Base-by-base conservation (phyloP, 2,329 filamentous ascomycete species). In the Cylindrodendrum hubeiense region DNA sequence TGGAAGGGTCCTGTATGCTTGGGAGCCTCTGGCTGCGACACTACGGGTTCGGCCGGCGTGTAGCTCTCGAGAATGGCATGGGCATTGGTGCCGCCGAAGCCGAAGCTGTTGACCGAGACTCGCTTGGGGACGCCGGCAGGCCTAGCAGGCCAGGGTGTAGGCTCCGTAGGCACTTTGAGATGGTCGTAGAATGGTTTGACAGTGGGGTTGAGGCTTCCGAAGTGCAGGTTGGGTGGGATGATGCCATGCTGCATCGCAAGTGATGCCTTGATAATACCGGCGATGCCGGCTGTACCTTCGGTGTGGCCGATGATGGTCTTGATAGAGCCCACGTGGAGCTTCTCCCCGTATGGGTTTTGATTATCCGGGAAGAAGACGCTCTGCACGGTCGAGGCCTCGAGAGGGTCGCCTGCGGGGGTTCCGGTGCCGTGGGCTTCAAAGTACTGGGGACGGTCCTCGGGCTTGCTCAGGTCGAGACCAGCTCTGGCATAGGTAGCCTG, bases 351-450 rank as follows among this genome's bases (percentile, higher is more conserved):
- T 0, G 17, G 9, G n/a, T 49, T 21, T 10, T 50, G 37, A 13
- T 34, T 41, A 4, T 51, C 44, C 9, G 54, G 65, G 24, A 80
- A 79, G 54, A 86, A 81, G 1, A 83, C 80, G 10, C 79, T 79
- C 34, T 77, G 74, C 43, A 88, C 71, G 5, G 76, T 74, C 34
- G 68, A 57, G 1, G 73, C 71, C 43, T 78, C 85, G 15, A 83
- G 79, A 0, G 85, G 84, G 62, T 89, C 86, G 13, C 86, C 87
- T 2, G 71, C 71, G 12, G 67, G 68, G 1, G 76, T 78, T 1
- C 82, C 83, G 3, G 83, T 85, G 2, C 72, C 82, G 64, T 84
- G 83, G 3, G 79, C 79, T 59, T 85, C 81, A 21, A 84, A 82
- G 65, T 79, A 84, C 55, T 83, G 81, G 7, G 68, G 75, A 4